Base-by-base conservation (phyloP, 2,329 filamentous ascomycete species). In the Aspergillus japonicus region DNA sequence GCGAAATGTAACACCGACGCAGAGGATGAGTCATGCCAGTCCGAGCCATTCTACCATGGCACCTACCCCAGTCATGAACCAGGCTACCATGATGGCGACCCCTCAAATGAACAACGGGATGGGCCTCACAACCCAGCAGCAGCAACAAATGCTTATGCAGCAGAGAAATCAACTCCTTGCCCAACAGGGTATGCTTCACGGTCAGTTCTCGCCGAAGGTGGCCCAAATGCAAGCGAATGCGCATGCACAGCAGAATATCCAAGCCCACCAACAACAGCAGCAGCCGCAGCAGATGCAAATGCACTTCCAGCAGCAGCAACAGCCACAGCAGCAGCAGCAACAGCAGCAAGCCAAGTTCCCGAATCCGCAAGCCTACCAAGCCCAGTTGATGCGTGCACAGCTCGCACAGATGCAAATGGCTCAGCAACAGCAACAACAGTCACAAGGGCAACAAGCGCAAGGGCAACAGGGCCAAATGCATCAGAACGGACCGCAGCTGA, bases 231-330 rank as follows among this genome's bases (percentile, higher is more conserved):
- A 79, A 49, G 77, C 68, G 70, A 80, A 69, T 72, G 72, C 72
- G 56, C 78, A 79, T 54, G 78, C 77, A 26, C 79, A 80, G 59
- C 80, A 81, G 54, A 78, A 78, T 33, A 80, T 76, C 35, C 79
- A 75, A 63, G 73, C 71, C 56, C 71, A 79, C 66, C 76, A 77
- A 19, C 39, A 44, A 14, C 39, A 77, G n/a, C 39, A 44, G 39
- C 39, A 44, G 23, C 23, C 23, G 35, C 74, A 77, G 21, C 74
- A 77, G 50, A 69, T 75, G 52, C 39, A 44, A 44, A 69, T 71
- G 50, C 70, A 73, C 31, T 69, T 73, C 33, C 68, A 73, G 33
- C 72, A 72, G 23, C 69, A 70, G 29, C 70, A 71, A 47, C 64
- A 68, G 23, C 23, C 23, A 33, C 67, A 69, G 48, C 47, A 55